A percentile compares a stretch with the other conserved stretches of the same genome.
phyloP scores from a whole-genome alignment of 306 rosid genomes.

The Nissolia schottii region DNA sequence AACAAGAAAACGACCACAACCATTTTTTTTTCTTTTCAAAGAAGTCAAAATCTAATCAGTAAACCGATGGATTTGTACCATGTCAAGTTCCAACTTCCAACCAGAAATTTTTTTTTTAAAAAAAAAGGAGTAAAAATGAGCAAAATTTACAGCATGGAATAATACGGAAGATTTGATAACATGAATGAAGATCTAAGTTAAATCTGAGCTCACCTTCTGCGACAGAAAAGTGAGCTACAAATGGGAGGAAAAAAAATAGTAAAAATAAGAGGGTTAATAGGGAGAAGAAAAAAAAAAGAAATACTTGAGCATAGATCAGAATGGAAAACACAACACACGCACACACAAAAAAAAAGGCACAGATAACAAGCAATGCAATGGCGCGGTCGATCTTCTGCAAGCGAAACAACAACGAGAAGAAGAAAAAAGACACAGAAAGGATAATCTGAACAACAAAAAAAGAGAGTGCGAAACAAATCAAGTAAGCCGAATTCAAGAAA shows the following conservation, averaged over 20 bases:
- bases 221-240: background rate
- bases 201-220: background rate
- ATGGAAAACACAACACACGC: background rate
- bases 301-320: slow-evolving; percentile 30
- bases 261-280: too few species aligned
- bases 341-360: background rate
- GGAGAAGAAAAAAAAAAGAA: background rate
- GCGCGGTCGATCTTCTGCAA: slow-evolving; percentile 12
- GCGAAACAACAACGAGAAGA: background rate
- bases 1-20: background rate
- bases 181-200: slow-evolving; percentile 36
- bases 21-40: background rate
- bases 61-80: too few species aligned
- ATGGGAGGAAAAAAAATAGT: background rate
- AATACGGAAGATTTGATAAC: background rate
- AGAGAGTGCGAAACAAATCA: background rate
- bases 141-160: background rate
- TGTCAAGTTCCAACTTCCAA: background rate
- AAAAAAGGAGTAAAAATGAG: background rate
- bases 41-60: slow-evolving; percentile 3
- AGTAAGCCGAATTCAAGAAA: slow-evolving; percentile 2
- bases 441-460: background rate
- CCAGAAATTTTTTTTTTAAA: too few species aligned
- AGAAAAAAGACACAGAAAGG: background rate
- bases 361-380: background rate